These are phyloP conservation scores for Priceomyces medius DNA, from an alignment of 805 yeast genomes.

Conservation along the genomic window DNA sequence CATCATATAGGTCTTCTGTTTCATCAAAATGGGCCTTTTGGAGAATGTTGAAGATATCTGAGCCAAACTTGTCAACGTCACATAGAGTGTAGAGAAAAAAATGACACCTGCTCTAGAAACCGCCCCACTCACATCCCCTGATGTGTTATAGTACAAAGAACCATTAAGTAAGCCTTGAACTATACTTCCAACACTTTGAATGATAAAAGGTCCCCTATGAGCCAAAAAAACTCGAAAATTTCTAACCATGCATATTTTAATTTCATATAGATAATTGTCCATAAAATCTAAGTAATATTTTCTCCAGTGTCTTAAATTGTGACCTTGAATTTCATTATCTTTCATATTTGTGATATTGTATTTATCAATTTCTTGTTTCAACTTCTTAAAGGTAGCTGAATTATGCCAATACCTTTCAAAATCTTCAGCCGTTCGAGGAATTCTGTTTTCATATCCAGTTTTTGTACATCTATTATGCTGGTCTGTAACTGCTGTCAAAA, in stretches of 20 bases:
- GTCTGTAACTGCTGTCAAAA: conserved; percentile 66
- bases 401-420: conserved; percentile 58
- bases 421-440: conserved; percentile 63
- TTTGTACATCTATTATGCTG: conserved; percentile 56
- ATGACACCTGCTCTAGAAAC: conserved; percentile 64
- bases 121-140: conserved; percentile 52
- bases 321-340: conserved; percentile 26
- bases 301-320: conserved; percentile 34
- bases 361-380: conserved; percentile 22
- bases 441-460: conserved; percentile 48
- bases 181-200: conserved; percentile 47
- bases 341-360: conserved; percentile 15
- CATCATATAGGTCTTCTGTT: conserved; percentile 26
- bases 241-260: conserved; percentile 47
- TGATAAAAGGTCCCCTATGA: conserved; percentile 50
- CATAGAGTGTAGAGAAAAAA: conserved; percentile 58
- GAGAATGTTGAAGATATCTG: conserved; percentile 33
- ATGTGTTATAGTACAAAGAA: conserved; percentile 57
- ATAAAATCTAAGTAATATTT: conserved; percentile 43
- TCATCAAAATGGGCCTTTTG: conserved; percentile 27
- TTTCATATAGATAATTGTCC: conserved; percentile 48
- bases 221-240: conserved; percentile 56
- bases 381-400: conserved; percentile 33
- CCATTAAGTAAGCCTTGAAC: conserved; percentile 60
- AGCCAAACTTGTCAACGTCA: conserved; percentile 48